Conservation (phyloP, 768 basidiomycete genomes). For the Phylloporus sp. region DNA sequence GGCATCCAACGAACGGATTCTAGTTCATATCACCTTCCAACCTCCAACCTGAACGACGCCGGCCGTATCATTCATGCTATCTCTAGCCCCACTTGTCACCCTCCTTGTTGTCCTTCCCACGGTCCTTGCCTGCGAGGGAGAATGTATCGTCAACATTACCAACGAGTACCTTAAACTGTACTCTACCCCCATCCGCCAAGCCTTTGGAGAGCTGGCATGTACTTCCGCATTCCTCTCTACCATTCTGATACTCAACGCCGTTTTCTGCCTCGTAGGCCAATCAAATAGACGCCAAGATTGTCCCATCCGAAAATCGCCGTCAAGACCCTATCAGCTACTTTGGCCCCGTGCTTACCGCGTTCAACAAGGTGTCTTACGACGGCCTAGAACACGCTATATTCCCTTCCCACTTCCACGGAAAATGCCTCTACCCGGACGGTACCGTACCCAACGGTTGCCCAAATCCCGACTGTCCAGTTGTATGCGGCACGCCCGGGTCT, state of each 20-base stretch:
- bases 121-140: conserved; percentile 63
- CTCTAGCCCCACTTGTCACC: conserved; percentile 17
- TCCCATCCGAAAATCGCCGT: conserved; percentile 27
- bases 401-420: conserved; percentile 70
- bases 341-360: conserved; percentile 45
- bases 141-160: conserved; percentile 62
- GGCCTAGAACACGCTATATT: conserved; percentile 58
- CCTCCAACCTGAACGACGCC: conserved; percentile 2
- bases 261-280: conserved; percentile 26
- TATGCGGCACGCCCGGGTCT: conserved; percentile 82
- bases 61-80: conserved; percentile 19
- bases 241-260: background rate
- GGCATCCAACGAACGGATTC: background rate
- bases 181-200: conserved; percentile 35
- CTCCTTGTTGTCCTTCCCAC: conserved; percentile 33
- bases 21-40: conserved; percentile 1
- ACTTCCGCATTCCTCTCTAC: background rate
- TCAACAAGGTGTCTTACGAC: conserved; percentile 40
- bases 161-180: conserved; percentile 53
- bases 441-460: conserved; percentile 68
- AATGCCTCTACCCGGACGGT: conserved; percentile 53
- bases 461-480: conserved; percentile 72
- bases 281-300: conserved; percentile 31
- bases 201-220: conserved; percentile 44
- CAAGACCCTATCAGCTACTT: conserved; percentile 36